phyloP scores from a whole-genome alignment of 176 grass and related monocot genomes.

The Hordeum marinum region DNA sequence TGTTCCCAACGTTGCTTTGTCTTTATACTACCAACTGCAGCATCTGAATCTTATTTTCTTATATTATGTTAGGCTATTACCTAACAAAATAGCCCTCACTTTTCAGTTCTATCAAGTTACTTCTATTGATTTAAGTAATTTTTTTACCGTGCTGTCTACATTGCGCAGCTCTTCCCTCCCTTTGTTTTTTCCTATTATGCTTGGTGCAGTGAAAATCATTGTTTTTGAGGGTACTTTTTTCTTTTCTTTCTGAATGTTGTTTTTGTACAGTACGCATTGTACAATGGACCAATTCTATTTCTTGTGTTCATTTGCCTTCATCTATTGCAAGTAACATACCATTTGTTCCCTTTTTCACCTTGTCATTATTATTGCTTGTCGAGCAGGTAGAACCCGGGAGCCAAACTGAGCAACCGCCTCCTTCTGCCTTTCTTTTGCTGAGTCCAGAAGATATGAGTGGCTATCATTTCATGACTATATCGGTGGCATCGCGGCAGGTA shows the following conservation, averaged over 20 bases:
- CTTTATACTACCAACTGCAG: conserved; percentile 2
- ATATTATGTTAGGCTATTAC: not conserved
- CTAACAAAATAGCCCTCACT: not conserved
- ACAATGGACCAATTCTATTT: not conserved
- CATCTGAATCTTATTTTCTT: conserved; percentile 21
- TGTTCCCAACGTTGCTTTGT: not conserved
- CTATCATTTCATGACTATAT: conserved; percentile 83
- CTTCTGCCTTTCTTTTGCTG: conserved; percentile 81
- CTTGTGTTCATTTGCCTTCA: not conserved
- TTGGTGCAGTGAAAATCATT: not conserved
- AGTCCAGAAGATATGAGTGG: conserved; percentile 77
- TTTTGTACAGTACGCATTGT: not conserved
- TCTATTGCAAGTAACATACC: not conserved
- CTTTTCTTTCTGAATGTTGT: not conserved
- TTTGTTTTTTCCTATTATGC: not conserved
- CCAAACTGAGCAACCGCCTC: conserved; percentile 94
- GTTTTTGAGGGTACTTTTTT: not conserved
- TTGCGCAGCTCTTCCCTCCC: not conserved
- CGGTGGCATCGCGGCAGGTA: conserved; percentile 91
- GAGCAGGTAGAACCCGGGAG: conserved; percentile 94
- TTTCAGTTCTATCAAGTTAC: not conserved
- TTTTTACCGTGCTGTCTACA: not conserved
- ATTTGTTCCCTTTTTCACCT: not conserved
- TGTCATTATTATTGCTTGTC: conserved; percentile 7
- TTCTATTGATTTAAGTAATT: not conserved